Evolutionary conservation across 2,329 filamentous ascomycete genomes (phyloP).

Genomic region (Apiospora kogelbergensis): DNA sequence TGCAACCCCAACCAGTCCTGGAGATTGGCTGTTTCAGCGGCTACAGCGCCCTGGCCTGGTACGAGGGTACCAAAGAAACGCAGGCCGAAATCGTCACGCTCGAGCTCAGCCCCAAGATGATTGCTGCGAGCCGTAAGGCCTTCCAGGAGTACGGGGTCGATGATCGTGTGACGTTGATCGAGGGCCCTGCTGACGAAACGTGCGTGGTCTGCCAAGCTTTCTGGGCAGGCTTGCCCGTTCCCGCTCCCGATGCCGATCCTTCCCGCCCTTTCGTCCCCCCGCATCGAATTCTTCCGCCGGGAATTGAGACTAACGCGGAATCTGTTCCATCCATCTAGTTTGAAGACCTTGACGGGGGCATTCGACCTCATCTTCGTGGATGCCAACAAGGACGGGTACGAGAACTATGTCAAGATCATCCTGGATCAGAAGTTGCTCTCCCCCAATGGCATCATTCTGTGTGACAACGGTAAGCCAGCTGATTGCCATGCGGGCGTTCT

Average conservation of each 20-base stretch:
- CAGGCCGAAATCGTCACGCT: conserved; percentile 22
- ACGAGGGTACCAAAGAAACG: conserved; percentile 28
- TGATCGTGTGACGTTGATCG: conserved; percentile 19
- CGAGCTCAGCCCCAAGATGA: conserved; percentile 21
- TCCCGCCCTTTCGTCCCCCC: too few relatives aligned
- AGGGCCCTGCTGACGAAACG: conserved; percentile 17
- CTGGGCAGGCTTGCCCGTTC: too few relatives aligned
- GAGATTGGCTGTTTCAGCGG: conserved; percentile 35
- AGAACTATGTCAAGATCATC: conserved; percentile 20
- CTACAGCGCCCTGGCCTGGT: conserved; percentile 33
- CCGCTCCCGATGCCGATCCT: too few relatives aligned
- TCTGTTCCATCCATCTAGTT: background rate
- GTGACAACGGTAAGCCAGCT: conserved; percentile 17
- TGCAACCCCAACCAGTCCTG: conserved; percentile 24
- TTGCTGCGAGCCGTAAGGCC: conserved; percentile 17
- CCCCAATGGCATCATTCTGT: conserved; percentile 16
- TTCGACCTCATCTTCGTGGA: conserved; percentile 34
- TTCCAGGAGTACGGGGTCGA: conserved; percentile 17
- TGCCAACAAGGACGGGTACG: too few relatives aligned
- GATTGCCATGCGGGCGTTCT: background rate
- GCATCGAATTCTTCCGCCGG: too few relatives aligned
- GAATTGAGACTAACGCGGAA: too few relatives aligned
- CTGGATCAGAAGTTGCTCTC: conserved; percentile 21
- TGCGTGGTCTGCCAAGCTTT: too few relatives aligned
- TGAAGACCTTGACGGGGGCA: conserved; percentile 21